A percentile compares a stretch with the other conserved stretches of the same genome.
These are phyloP conservation scores for Apiospora pterosperma DNA, from an alignment of 2,329 filamentous ascomycete species.

Conservation along the genomic window DNA sequence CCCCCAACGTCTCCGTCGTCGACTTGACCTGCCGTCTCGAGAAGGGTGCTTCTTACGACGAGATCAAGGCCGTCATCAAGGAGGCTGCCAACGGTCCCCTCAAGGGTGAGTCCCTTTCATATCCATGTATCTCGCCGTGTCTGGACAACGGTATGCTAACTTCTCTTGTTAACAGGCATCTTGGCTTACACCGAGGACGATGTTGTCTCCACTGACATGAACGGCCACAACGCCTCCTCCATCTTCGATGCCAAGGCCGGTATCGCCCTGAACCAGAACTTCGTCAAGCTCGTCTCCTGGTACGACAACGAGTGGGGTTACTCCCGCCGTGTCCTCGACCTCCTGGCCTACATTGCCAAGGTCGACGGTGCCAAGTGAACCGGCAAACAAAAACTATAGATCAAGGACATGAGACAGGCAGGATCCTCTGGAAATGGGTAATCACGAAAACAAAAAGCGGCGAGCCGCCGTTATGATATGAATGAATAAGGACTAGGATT, in stretches of 20 bases:
- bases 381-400: constrained; percentile 19
- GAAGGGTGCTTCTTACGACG: constrained; percentile 82
- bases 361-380: constrained; percentile 59
- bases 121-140: background rate
- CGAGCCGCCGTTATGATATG: background rate
- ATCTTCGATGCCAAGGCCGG: constrained; percentile 99
- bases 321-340: constrained; percentile 90
- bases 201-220: constrained; percentile 89
- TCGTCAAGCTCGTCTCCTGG: constrained; percentile 97
- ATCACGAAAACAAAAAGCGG: constrained; percentile 1
- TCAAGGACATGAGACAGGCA: background rate
- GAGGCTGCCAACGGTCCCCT: constrained; percentile 77
- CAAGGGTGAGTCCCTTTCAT: constrained; percentile 62
- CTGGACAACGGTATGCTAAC: constrained; percentile 12
- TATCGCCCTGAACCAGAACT: constrained; percentile 97
- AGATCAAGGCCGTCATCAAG: constrained; percentile 94
- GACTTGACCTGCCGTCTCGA: constrained; percentile 92
- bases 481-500: background rate
- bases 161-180: constrained; percentile 58
- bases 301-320: constrained; percentile 99
- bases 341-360: constrained; percentile 75
- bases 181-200: constrained; percentile 97
- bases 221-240: constrained; percentile 89
- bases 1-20: constrained; percentile 97
- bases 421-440: background rate